Percentiles rank a stretch among this genome's conserved stretches.
Conservation (phyloP, 352 stramenopile species). For the Globisporangium abappressorium region DNA sequence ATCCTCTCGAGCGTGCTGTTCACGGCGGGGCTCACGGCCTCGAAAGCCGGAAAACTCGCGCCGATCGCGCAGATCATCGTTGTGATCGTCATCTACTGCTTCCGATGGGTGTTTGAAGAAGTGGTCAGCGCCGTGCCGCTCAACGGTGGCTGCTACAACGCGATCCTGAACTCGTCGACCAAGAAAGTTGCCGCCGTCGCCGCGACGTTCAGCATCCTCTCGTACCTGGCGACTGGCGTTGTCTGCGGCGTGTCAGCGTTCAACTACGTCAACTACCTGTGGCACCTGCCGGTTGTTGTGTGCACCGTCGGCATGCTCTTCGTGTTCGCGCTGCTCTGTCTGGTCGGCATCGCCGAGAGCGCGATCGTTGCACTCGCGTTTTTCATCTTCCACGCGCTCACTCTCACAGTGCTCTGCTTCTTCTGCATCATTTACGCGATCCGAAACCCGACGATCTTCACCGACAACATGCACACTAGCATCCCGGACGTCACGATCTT, state of each 20-base stretch:
- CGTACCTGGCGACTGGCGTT: slow-evolving; percentile 81
- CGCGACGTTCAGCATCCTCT: slow-evolving; percentile 75
- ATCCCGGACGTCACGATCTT: slow-evolving; percentile 37
- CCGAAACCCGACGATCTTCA: slow-evolving; percentile 50
- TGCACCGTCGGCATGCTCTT: slow-evolving; percentile 47
- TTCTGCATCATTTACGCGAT: slow-evolving; percentile 45
- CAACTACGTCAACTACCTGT: slow-evolving; percentile 71
- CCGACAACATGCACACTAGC: slow-evolving; percentile 46
- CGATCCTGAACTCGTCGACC: slow-evolving; percentile 79
- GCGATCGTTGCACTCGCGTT: slow-evolving; percentile 69
- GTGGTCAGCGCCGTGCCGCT: slow-evolving; percentile 79
- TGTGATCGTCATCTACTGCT: slow-evolving; percentile 38
- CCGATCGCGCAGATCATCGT: slow-evolving; percentile 70
- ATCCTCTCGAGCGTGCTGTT: slow-evolving; percentile 84
- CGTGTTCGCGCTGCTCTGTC: slow-evolving; percentile 69
- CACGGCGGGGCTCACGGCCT: slow-evolving; percentile 33
- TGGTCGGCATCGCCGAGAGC: slow-evolving; percentile 76
- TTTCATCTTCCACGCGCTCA: slow-evolving; percentile 72
- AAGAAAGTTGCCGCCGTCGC: slow-evolving; percentile 73
- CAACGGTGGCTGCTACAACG: slow-evolving; percentile 87
- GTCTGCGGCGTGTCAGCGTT: slow-evolving; percentile 58
- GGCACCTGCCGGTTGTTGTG: slow-evolving; percentile 42
- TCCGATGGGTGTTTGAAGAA: slow-evolving; percentile 75
- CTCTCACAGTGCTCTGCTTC: slow-evolving; percentile 50
- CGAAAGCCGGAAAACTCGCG: slow-evolving; percentile 65